Evolutionary conservation across 768 basidiomycete species (phyloP).

Genomic region (Zangia roseola): DNA sequence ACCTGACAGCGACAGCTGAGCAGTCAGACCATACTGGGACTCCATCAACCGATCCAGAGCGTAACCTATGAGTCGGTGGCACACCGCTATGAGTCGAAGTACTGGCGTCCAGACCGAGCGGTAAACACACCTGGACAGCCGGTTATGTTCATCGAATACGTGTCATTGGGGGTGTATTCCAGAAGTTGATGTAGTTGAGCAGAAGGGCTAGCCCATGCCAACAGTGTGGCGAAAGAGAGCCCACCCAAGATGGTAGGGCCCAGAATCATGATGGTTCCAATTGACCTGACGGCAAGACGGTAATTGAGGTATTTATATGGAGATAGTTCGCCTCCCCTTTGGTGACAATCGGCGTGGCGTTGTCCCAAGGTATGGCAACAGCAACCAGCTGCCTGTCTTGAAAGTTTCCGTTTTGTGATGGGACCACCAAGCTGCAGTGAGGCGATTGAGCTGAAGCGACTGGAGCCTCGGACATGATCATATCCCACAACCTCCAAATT

Average conservation of each 20-base stretch:
- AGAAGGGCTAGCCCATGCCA: neutral
- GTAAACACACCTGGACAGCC: constrained; percentile 26
- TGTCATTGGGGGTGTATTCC: no score
- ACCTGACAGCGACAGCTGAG: constrained; percentile 52
- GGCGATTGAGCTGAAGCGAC: no score
- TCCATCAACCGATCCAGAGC: constrained; percentile 41
- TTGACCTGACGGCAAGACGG: no score
- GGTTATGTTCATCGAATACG: constrained; percentile 27
- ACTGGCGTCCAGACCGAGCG: neutral
- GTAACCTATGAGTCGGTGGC: constrained; percentile 56
- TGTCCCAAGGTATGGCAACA: no score
- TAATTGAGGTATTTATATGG: constrained; percentile 12
- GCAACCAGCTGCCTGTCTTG: no score
- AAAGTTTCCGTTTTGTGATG: no score
- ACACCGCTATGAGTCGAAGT: neutral
- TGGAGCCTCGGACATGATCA: no score
- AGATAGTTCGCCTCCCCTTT: neutral
- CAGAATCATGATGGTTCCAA: constrained; percentile 1
- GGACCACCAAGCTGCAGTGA: no score
- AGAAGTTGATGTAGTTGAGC: no score
- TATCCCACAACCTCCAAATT: no score
- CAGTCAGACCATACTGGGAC: constrained; percentile 48
- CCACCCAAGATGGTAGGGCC: constrained; percentile 4
- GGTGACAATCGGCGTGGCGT: neutral
- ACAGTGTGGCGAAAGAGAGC: constrained; percentile 3